These are phyloP conservation scores for Colletotrichum musicola DNA, from an alignment of 2,329 filamentous ascomycete genomes.

Conservation along the genomic window DNA sequence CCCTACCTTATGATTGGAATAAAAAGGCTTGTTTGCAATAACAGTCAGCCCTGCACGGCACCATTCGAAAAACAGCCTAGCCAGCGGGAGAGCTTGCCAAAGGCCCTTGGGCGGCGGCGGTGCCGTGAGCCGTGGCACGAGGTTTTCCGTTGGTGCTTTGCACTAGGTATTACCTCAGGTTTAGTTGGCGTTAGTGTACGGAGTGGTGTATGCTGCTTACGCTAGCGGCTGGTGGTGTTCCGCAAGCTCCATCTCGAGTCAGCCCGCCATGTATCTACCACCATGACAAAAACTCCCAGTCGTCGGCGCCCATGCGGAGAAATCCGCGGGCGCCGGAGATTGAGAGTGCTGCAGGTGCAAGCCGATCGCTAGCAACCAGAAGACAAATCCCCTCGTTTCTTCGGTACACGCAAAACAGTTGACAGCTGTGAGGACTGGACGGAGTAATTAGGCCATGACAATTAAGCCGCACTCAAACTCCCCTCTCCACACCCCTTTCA, in stretches of 20 bases:
- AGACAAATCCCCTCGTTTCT: neutral
- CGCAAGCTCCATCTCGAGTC: no score
- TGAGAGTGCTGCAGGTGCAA: neutral
- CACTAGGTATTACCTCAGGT: no score
- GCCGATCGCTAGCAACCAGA: neutral
- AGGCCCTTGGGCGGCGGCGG: neutral
- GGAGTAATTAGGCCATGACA: neutral
- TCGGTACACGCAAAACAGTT: neutral
- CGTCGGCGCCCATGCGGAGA: neutral
- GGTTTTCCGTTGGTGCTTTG: neutral
- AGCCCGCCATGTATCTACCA: no score
- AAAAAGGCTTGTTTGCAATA: conserved; percentile 14
- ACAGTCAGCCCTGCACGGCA: conserved; percentile 13
- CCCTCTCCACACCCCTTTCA: neutral
- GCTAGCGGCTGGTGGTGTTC: no score
- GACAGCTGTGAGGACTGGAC: neutral
- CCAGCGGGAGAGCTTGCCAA: no score
- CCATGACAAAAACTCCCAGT: no score
- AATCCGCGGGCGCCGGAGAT: neutral
- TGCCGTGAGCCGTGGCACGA: conserved; percentile 3
- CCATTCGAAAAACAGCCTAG: neutral
- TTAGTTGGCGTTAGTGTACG: no score
- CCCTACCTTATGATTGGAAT: no score
- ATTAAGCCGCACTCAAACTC: neutral
- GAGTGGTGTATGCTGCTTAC: no score